Evolutionary conservation across 352 stramenopile species (phyloP).

Genomic region (Phytophthora tentaculata): DNA sequence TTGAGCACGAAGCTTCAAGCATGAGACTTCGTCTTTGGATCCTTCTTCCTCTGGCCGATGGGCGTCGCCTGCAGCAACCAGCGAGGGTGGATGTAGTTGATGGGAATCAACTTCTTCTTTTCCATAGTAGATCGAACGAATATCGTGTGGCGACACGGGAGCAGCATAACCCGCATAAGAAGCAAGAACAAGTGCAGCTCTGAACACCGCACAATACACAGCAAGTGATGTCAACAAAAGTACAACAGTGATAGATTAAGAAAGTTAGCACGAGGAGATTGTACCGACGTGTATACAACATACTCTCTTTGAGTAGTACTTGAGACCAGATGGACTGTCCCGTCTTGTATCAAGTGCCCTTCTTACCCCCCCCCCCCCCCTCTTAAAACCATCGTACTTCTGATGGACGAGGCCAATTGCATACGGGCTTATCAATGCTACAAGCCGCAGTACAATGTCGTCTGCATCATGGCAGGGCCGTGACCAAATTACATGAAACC

Average conservation of each 20-base stretch:
- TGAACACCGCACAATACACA: neutral
- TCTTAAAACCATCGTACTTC: constrained; percentile 8
- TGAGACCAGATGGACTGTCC: neutral
- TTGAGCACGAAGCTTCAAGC: neutral
- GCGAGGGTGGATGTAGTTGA: constrained; percentile 3
- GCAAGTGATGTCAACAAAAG: neutral
- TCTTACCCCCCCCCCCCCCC: neutral
- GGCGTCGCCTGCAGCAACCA: constrained; percentile 6
- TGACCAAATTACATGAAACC: constrained; percentile 1
- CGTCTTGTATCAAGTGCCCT: constrained; percentile 4
- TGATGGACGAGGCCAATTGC: constrained; percentile 1
- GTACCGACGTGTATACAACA: constrained; percentile 1
- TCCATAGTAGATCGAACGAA: neutral
- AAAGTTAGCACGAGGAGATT: neutral
- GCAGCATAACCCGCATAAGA: constrained; percentile 7
- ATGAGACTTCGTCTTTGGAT: constrained; percentile 3
- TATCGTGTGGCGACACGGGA: constrained; percentile 9
- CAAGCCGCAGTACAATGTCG: neutral
- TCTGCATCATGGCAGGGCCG: constrained; percentile 7
- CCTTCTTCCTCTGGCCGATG: constrained; percentile 10
- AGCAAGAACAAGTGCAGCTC: constrained; percentile 6
- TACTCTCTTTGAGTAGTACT: neutral
- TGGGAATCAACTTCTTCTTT: constrained; percentile 10
- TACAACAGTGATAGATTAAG: neutral
- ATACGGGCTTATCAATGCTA: neutral